Evolutionary conservation across 2,329 filamentous ascomycete species (phyloP), one percentile per base, ranked within the genome.

Genomic region (Dryadomyces sulphureus): DNA sequence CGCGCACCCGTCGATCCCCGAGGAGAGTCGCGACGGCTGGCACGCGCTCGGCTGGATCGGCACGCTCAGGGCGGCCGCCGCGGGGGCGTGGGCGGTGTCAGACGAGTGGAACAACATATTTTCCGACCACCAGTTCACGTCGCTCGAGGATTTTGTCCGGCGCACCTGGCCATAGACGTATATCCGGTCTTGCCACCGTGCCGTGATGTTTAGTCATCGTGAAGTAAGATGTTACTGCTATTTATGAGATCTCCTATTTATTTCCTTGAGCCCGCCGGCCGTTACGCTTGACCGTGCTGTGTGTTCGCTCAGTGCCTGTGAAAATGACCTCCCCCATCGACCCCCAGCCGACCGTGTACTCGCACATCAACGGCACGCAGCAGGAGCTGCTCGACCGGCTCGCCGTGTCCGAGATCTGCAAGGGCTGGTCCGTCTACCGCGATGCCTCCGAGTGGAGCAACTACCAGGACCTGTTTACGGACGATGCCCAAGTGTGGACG

Each of bases 61-160:
- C 25, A 65, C 66, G 22, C 57, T 73, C 0, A 46, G 64, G 5
- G 66, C 63, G 27, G 62, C 62, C 42, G 46, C 50, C 5, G 62
- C 62, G 12, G 69, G 68, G 2, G 60, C 60, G 1, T 70, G 65
- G 66, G 57, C 63, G 48, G 59, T 65, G 1, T 62, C 64, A 5
- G 61, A 63, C 47, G 64, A 66, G 52, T 64, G 59, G 49, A 73
- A 72, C 54, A 52, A 56, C 49, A 53, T 67, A 34, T 59, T 69
- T 40, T 66, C 68, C 0, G 62, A 68, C 25, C 67, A 64, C 45
- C 46, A 61, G 42, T 70, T 72, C 43, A 60, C 54, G 9, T 42
- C 51, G 7, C 52, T 60, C 3, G 64, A 69, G 45, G 61, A 63
- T 7, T 72, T 72, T 54, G 52, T 73, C 17, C 30, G n/a, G 30